Conservation (phyloP, 352 stramenopile genomes). For the Pythium insidiosum region DNA sequence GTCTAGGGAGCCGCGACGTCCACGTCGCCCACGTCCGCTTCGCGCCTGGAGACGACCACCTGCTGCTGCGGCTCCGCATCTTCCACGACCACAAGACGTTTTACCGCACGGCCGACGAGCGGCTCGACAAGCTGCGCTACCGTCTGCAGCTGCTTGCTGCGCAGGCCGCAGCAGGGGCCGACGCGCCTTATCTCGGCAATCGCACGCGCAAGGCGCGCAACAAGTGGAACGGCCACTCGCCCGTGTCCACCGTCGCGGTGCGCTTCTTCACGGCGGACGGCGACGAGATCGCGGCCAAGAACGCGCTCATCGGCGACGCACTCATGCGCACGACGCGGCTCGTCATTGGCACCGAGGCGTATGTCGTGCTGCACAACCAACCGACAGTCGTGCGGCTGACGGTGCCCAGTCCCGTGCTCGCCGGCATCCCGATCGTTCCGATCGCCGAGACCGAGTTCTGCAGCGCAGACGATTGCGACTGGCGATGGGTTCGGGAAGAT, state of each 20-base stretch:
- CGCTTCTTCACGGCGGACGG: conserved; percentile 29
- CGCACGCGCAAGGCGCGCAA: conserved; percentile 10
- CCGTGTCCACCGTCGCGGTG: conserved; percentile 18
- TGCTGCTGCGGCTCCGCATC: conserved; percentile 40
- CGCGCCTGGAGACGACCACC: conserved; percentile 29
- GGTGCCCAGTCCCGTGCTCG: conserved; percentile 37
- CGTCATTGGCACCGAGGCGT: conserved; percentile 28
- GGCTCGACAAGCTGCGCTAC: conserved; percentile 42
- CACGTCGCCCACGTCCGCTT: conserved; percentile 46
- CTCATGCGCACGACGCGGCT: conserved; percentile 33
- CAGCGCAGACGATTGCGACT: conserved; percentile 41
- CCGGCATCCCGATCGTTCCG: conserved; percentile 35
- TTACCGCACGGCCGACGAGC: conserved; percentile 27
- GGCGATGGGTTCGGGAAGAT: conserved; percentile 46
- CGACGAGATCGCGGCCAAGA: conserved; percentile 26
- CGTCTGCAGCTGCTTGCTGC: conserved; percentile 51
- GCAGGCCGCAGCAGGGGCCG: background rate
- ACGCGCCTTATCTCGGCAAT: background rate
- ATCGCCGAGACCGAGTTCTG: conserved; percentile 57
- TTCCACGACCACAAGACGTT: conserved; percentile 44
- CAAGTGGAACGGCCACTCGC: conserved; percentile 7
- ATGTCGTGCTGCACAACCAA: conserved; percentile 53
- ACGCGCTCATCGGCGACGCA: conserved; percentile 28
- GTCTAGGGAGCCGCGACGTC: background rate
- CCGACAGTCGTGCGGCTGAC: conserved; percentile 40